Evolutionary conservation across 495 filamentous ascomycete genomes (phyloP), one percentile per base, ranked within the genome.

Genomic region (Neurospora discreta): DNA sequence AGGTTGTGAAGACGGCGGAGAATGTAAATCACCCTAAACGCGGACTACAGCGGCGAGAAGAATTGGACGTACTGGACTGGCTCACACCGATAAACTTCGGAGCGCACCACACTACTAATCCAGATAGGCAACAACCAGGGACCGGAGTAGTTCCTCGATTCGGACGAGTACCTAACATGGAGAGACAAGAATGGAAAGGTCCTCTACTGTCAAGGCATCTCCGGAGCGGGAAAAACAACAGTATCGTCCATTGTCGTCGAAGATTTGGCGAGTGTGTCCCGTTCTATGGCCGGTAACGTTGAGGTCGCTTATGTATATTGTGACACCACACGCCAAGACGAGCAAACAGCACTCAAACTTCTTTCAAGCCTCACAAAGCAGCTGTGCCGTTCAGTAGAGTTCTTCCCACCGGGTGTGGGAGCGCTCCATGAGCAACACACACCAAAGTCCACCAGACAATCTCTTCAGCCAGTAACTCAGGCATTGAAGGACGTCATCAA

Each of bases 261-360:
- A 20, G n/a, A 46, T 46, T 10, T 46, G 11, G 9, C 43, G n/a
- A 46, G 1, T 46, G 9, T 20, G 0, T 20, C 9, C n/a, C 43
- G 1, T 9, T 20, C 43, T 11, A 0, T 1, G 3, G n/a, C n/a
- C 6, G n/a, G n/a, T 9, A 3, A 5, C 3, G 11, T 9, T 2
- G 42, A 43, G 42, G 42, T 11, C 4, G 44, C 44, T 58, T 30
- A 58, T 6, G 15, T 58, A 26, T 58, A 58, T 11, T 26, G 46
- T 1, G 46, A 58, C 4, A 8, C 26, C 46, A 13, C 1, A 58
- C 23, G 5, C 11, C 46, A 58, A 0, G 23, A 26, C 11, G 11
- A 30, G 4, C 46, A 30, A 16, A 58, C 23, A 26, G 11, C 46
- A 1, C 11, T 26, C 1, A 1, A 1, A 30, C 20, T 26, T 30